Evolutionary conservation across 2,329 filamentous ascomycete species (phyloP), one percentile per base, ranked within the genome.

Genomic region (Hypoxylon sp.): DNA sequence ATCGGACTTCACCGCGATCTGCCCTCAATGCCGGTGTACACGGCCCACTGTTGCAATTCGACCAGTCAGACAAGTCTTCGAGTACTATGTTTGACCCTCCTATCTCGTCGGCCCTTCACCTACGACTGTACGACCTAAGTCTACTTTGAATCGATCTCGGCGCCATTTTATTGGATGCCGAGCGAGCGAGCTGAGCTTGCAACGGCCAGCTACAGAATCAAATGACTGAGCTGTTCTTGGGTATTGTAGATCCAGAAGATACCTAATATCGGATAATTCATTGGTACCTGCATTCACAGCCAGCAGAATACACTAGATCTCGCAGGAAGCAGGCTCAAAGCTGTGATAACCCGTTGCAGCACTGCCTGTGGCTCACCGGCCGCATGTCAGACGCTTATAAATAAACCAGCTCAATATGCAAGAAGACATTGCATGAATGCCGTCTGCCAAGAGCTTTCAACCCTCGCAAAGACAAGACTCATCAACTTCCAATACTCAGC

Each of bases 281-380:
- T 58, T 66, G 59, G 71, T 72, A 72, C 69, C 71, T 73, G 71
- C 71, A 71, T 73, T 63, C 59, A 56, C 46, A 44, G 44, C 57
- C 33, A 60, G 64, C 53, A 55, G 20, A 20, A 20, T 20, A 54
- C 54, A 60, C 20, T 55, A 71, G 69, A 72, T 72, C 68, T 71
- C 59, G 62, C 64, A 66, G 72, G 42, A 70, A 68, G 58, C 62
- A 68, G 54, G 40, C 27, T 37, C 53, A 14, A 25, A 64, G 30
- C 61, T 74, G 69, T 67, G 65, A 69, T 60, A 64, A 53, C 53
- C 74, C 69, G 66, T 65, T 46, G 40, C 48, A 44, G 46, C 40
- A 59, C 48, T 22, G 22, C n/a, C 40, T 48, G 44, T 22, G 56
- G 44, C 53, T 62, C 35, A 46, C 67, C 48, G 37, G 27, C 42